These are phyloP conservation scores for Amniculicola lignicola DNA, from an alignment of 495 filamentous ascomycete species.

Conservation along the genomic window DNA sequence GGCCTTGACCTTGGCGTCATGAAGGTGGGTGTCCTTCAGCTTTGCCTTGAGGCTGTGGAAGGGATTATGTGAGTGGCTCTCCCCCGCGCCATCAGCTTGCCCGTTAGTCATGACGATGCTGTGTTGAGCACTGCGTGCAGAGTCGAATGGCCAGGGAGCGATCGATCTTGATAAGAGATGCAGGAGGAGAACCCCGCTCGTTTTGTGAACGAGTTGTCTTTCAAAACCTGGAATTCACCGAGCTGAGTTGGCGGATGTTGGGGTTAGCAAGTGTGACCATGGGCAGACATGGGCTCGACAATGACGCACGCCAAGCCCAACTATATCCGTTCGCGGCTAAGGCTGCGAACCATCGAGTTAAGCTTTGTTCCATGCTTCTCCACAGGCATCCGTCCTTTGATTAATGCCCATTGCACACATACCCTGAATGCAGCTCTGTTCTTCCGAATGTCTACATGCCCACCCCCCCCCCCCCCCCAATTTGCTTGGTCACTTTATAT, in stretches of 20 bases:
- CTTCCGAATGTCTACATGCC: too few species aligned
- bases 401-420: too few species aligned
- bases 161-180: not conserved
- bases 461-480: too few species aligned
- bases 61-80: conserved; percentile 26
- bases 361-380: too few species aligned
- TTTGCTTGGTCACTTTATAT: too few species aligned
- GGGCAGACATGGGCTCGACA: not conserved
- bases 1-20: conserved; percentile 83
- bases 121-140: not conserved
- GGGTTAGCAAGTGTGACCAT: not conserved
- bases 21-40: conserved; percentile 66
- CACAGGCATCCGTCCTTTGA: too few species aligned
- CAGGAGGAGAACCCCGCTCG: not conserved
- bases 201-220: not conserved
- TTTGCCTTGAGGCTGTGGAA: conserved; percentile 38
- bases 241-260: not conserved
- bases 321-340: not conserved
- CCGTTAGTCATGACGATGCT: conserved; percentile 11
- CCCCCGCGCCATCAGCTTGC: conserved; percentile 15
- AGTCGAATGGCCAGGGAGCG: not conserved
- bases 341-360: not conserved
- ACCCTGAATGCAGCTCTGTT: too few species aligned
- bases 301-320: conserved; percentile 3
- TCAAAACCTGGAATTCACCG: not conserved